Conservation (phyloP, 73 alveolate genomes). For the Durusdinium trenchii region DNA sequence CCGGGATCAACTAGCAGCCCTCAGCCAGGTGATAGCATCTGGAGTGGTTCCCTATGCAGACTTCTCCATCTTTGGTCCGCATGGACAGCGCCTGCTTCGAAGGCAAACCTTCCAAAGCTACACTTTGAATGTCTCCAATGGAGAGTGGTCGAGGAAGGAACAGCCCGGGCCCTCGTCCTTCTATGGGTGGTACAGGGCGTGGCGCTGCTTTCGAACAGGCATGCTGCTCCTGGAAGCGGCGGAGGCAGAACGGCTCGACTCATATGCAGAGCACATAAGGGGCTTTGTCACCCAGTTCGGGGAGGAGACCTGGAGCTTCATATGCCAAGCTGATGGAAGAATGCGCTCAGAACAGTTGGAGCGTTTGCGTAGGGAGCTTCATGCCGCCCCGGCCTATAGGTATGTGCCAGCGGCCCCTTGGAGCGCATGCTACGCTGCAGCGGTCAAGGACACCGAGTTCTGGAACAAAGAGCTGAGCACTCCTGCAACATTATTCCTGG, state of each 20-base stretch:
- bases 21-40: neutral
- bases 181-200: constrained; percentile 21
- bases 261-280: constrained; percentile 20
- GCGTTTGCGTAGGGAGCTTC: neutral
- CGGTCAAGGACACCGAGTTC: constrained; percentile 5
- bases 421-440: neutral
- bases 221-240: constrained; percentile 32
- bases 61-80: constrained; percentile 37
- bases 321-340: neutral
- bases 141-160: constrained; percentile 17
- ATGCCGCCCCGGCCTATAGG: neutral
- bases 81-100: neutral
- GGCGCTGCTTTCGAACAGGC: neutral
- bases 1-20: constrained; percentile 13
- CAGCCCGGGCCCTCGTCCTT: constrained; percentile 27
- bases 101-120: neutral
- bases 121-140: neutral
- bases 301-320: constrained; percentile 1
- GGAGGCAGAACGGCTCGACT: constrained; percentile 45
- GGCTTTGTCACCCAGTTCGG: neutral
- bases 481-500: neutral
- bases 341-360: constrained; percentile 54
- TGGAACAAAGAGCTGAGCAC: neutral
- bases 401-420: constrained; percentile 8
- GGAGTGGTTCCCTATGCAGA: constrained; percentile 34